Conservation (phyloP, 768 basidiomycete genomes). For the Mycena epipterygia region DNA sequence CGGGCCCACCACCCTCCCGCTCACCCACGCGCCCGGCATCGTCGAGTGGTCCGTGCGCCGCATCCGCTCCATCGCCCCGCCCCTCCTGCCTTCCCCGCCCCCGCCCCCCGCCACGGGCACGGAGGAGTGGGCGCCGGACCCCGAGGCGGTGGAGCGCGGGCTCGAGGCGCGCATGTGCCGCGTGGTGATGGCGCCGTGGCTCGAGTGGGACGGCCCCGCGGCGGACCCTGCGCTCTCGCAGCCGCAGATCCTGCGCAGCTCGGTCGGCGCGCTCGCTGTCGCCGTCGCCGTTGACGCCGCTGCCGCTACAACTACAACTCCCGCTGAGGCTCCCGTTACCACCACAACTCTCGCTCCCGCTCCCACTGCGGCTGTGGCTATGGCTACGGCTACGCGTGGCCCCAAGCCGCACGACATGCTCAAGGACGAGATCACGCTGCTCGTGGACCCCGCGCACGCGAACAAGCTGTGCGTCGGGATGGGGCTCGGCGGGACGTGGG, state of each 20-base stretch:
- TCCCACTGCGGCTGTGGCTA: background rate
- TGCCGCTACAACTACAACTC: background rate
- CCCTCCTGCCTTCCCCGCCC: background rate
- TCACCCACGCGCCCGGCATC: constrained; percentile 74
- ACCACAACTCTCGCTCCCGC: background rate
- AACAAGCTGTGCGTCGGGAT: constrained; percentile 64
- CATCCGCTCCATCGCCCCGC: constrained; percentile 56
- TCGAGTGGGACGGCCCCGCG: constrained; percentile 52
- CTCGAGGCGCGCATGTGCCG: constrained; percentile 38
- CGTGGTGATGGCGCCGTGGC: constrained; percentile 55
- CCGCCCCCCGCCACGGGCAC: background rate
- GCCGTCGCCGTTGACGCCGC: background rate
- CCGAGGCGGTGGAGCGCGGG: constrained; percentile 52
- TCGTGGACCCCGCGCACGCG: constrained; percentile 62
- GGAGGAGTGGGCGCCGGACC: constrained; percentile 24
- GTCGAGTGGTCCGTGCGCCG: constrained; percentile 76
- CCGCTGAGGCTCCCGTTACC: background rate
- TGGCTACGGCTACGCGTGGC: constrained; percentile 12
- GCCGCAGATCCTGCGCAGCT: constrained; percentile 53
- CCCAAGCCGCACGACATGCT: constrained; percentile 61
- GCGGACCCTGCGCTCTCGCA: constrained; percentile 40
- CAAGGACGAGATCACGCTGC: constrained; percentile 70
- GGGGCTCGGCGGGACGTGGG: constrained; percentile 76
- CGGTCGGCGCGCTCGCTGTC: constrained; percentile 34
- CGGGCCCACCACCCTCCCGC: constrained; percentile 69